These are phyloP conservation scores for Aspergillus heteromorphus DNA, from an alignment of 495 filamentous ascomycete species.

Conservation along the genomic window DNA sequence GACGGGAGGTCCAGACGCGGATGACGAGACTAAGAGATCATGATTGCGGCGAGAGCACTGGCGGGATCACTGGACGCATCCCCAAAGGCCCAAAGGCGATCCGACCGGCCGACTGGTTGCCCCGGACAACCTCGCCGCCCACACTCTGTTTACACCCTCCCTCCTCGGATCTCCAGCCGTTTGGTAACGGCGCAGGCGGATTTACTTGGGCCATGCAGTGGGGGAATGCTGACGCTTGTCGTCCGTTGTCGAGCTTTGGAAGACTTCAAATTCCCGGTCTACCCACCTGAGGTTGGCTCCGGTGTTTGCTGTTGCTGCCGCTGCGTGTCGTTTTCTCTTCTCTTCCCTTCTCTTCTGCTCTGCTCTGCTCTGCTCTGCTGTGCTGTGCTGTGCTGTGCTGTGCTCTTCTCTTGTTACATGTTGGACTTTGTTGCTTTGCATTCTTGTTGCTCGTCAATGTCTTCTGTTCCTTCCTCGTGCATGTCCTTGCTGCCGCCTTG, in stretches of 20 bases:
- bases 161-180: constrained; percentile 22
- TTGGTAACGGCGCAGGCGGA: constrained; percentile 26
- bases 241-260: constrained; percentile 17
- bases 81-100: too few species aligned
- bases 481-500: constrained; percentile 17
- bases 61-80: too few species aligned
- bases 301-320: constrained; percentile 8
- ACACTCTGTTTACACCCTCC: constrained; percentile 38
- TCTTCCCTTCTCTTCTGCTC: constrained; percentile 4
- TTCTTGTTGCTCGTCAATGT: constrained; percentile 11
- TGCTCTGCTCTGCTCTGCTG: too few species aligned
- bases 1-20: neutral
- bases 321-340: neutral
- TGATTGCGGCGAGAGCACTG: too few species aligned
- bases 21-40: too few species aligned
- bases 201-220: constrained; percentile 15
- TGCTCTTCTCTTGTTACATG: neutral
- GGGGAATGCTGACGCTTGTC: constrained; percentile 26
- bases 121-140: constrained; percentile 32
- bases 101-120: constrained; percentile 26
- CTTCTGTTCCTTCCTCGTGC: constrained; percentile 12
- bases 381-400: too few species aligned
- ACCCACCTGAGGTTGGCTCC: constrained; percentile 15
- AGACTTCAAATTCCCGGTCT: constrained; percentile 32
- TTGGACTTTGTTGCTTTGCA: neutral